Evolutionary conservation across 2,329 filamentous ascomycete species (phyloP), one percentile per base, ranked within the genome.

Genomic region (Pseudomassariella vexata): DNA sequence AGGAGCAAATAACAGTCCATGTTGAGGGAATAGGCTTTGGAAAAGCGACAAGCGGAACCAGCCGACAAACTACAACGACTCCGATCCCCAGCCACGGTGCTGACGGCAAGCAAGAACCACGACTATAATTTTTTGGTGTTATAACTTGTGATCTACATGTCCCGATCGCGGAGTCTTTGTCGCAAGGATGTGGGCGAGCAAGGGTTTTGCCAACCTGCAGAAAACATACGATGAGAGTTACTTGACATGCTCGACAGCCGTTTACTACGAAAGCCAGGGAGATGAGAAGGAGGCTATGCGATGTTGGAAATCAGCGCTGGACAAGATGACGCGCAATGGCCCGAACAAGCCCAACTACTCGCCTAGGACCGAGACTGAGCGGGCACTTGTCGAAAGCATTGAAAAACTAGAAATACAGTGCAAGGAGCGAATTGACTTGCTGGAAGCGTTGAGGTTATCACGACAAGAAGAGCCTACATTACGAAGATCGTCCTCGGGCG

Each of bases 151-250:
- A n/a, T n/a, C n/a, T n/a, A n/a, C n/a, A n/a, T n/a, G n/a, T n/a
- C n/a, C n/a, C n/a, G n/a, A n/a, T n/a, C n/a, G n/a, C n/a, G n/a
- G n/a, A n/a, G n/a, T n/a, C n/a, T n/a, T n/a, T n/a, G n/a, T n/a
- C 35, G 39, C 40, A 35, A 52, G 35, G 32, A 76, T 76, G 72
- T 67, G 70, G 56, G 65, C 64, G 49, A 71, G 62, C 54, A 70
- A 61, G 52, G 60, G 59, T 41, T 71, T 79, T 53, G 79, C 83
- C 60, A 79, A 79, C 41, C 78, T 95, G 59, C 90, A 96, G 65
- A 95, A 95, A 73, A 94, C 88, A 35, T 96, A 96, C 64, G 90
- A 96, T 65, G 88, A 96, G 60, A 89, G 85, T 60, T 95, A 95
- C 63, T 65, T 95, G 48, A 88, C 83, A 54, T 95, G 89, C 62